Conservation (phyloP, 1,284 basidiomycete genomes). For the Testicularia cyperi region DNA sequence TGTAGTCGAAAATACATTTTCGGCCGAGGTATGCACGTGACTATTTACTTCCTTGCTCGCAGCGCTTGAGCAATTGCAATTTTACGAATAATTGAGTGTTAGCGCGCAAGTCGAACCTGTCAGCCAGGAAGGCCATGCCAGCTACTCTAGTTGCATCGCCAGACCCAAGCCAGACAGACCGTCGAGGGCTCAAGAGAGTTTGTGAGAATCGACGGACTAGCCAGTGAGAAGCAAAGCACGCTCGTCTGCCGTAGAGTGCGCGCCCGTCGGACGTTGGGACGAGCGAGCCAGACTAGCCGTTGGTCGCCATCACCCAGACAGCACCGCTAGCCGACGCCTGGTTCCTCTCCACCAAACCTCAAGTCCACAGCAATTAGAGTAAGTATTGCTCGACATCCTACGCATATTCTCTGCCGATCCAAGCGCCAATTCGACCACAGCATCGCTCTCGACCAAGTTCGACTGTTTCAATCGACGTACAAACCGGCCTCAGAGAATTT, state of each 20-base stretch:
- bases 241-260: no score
- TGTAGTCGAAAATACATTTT: not conserved
- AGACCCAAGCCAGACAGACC: no score
- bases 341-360: conserved; percentile 41
- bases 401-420: not conserved
- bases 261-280: no score
- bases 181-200: no score
- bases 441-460: not conserved
- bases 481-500: no score
- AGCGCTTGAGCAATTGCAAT: no score
- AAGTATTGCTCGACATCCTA: conserved; percentile 31
- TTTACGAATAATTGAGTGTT: no score
- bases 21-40: not conserved
- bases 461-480: not conserved
- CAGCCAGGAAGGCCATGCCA: no score
- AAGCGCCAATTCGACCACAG: not conserved
- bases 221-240: no score
- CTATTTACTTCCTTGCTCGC: not conserved
- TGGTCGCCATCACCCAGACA: conserved; percentile 25
- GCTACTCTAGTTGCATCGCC: no score
- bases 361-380: conserved; percentile 34
- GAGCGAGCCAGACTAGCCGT: not conserved
- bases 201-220: not conserved
- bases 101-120: no score
- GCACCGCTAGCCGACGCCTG: conserved; percentile 9